Evolutionary conservation across 805 yeast species (phyloP), one percentile per base, ranked within the genome.

Genomic region (Nakazawaea pomicola): DNA sequence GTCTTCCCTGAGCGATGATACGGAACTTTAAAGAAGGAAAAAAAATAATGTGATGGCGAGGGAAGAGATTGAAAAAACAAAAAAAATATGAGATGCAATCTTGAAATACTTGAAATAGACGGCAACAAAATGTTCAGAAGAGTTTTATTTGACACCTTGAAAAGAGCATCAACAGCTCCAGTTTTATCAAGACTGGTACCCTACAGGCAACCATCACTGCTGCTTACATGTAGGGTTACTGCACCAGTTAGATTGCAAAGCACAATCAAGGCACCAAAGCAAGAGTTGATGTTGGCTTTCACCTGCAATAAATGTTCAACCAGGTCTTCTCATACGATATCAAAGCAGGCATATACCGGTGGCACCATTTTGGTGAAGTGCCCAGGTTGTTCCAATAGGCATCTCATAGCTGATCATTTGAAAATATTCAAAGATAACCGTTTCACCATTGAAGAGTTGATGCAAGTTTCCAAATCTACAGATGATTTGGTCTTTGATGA

Each of bases 361-460:
- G 98, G 98, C 1, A 81, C 96, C 0, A 95, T 91, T 3, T 64
- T 88, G 38, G 83, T 91, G 18, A 88, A 87, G 54, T 91, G 98
- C 57, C 98, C 98, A 0, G 85, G 89, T 12, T 91, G 98, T 59
- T 72, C 82, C 49, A 81, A 76, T 54, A 76, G 96, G 49, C 98
- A 91, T 57, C 64, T 91, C 55, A 90, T 91, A 30, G 95, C 97
- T 0, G 98, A 91, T 57, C 90, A 83, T 55, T 62, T 83, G 45
- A 81, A 78, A 65, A 85, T 90, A 24, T 89, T 90, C 55, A 76
- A 80, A n/a, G 96, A 90, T 58, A 68, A 76, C 19, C 69, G 73
- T 48, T 73, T 86, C 52, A 87, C 83, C n/a, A 65, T 90, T 25
- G 86, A 88, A 55, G 95, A 90, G 42, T 80, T 88, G 4, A 57